Evolutionary conservation across 345 rosid species (phyloP), one percentile per base, ranked within the genome.

Genomic region (Carallia pectinifolia): DNA sequence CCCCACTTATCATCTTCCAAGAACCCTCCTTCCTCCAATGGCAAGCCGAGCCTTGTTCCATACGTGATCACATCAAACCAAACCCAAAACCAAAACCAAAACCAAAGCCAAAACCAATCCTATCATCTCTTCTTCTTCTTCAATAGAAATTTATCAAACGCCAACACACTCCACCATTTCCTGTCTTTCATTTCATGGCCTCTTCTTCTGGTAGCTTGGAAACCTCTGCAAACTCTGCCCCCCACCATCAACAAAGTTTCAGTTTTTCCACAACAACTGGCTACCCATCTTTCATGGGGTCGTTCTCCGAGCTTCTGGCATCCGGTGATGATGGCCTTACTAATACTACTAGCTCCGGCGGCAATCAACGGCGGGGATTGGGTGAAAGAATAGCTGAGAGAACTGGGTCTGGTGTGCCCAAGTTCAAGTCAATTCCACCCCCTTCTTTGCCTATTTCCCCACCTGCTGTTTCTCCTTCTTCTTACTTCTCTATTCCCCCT

Each of bases 381-480:
- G 70, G 82, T 27, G 94, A 85, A 58, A 83, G 76, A 39, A 78
- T 83, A 55, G 84, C 80, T 0, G 89, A 89, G 69, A 76, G 84
- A 62, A 85, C 83, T 18, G 91, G 91, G 30, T 85, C 91, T 0
- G 93, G 89, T 65, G 85, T 91, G 2, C 98, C 97, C 0, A 93
- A 91, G 79, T 93, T 91, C 79, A 93, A 91, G 80, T 82, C 99
- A 13, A 81, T 82, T 58, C 85, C 88, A 3, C 95, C 95, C 6
- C 93, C 93, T 67, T 86, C 96, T 38, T 81, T 91, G 6, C 99
- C 96, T 33, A 75, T 93, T 65, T 89, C 99, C 61, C 90, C 92
- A 23, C 90, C 87, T 44, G 34, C 81, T 62, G 76, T 88, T 59
- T 91, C 94, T 33, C 96, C 85, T 67, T 84, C 96, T 73, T 76